A percentile compares a stretch with the other conserved stretches of the same genome.
phyloP scores from a whole-genome alignment of 2,329 filamentous ascomycete genomes.

The Fusarium ambrosium region DNA sequence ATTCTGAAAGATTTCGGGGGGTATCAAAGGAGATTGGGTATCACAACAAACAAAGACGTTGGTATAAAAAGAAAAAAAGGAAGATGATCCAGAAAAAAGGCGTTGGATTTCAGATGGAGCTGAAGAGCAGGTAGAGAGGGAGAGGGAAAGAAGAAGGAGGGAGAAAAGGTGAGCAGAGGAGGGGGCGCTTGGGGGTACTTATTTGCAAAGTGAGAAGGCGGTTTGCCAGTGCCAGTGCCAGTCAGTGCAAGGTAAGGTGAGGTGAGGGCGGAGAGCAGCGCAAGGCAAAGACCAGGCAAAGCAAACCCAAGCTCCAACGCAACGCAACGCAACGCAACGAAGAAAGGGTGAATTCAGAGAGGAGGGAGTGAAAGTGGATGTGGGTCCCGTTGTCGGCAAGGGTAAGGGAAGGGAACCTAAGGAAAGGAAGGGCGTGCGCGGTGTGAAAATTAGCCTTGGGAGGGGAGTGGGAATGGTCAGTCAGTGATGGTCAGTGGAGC shows the following conservation, averaged over 20 bases:
- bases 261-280: conserved; percentile 15
- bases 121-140: conserved; percentile 52
- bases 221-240: neutral
- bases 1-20: conserved; percentile 67
- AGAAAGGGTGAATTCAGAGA: conserved; percentile 9
- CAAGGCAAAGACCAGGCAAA: neutral
- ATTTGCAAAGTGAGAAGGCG: conserved; percentile 50
- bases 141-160: conserved; percentile 52
- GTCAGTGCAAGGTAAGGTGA: conserved; percentile 8
- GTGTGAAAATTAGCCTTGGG: conserved; percentile 14
- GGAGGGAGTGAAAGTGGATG: conserved; percentile 17
- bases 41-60: conserved; percentile 64
- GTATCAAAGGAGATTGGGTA: conserved; percentile 62
- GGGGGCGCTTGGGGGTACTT: conserved; percentile 58
- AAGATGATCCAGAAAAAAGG: conserved; percentile 53
- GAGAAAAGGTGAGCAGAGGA: conserved; percentile 35
- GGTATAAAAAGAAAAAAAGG: conserved; percentile 56
- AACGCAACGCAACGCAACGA: neutral
- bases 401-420: conserved; percentile 4
- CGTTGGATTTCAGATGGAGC: conserved; percentile 49
- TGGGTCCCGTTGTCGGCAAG: conserved; percentile 14
- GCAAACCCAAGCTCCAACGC: neutral
- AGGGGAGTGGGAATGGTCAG: conserved; percentile 2
- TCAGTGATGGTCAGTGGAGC: neutral
- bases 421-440: conserved; percentile 15